Conservation (phyloP, 495 filamentous ascomycete genomes). For the Tirmania nivea region DNA sequence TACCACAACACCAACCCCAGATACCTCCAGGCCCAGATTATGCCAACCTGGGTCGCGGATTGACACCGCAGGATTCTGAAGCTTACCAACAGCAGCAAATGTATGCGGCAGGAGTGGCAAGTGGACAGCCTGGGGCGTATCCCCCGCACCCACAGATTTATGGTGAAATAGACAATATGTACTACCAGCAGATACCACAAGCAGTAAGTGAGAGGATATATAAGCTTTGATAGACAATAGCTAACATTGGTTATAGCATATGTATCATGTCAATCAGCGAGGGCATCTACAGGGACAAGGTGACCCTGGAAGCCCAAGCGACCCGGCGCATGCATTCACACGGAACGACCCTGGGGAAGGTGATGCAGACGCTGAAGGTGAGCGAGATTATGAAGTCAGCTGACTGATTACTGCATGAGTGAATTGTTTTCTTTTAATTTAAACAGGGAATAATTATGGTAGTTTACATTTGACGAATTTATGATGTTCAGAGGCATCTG, state of each 20-base stretch:
- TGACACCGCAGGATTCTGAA: conserved; percentile 48
- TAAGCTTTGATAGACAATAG: conserved; percentile 9
- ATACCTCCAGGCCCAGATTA: conserved; percentile 37
- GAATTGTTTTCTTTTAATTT: too few species aligned
- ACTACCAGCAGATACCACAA: conserved; percentile 68
- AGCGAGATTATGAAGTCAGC: conserved; percentile 34
- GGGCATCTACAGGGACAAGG: conserved; percentile 26
- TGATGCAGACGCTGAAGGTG: conserved; percentile 37
- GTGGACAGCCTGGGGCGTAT: conserved; percentile 20
- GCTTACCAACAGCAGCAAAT: conserved; percentile 55
- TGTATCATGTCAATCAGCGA: conserved; percentile 35
- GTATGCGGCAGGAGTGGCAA: conserved; percentile 51
- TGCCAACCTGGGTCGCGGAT: conserved; percentile 32
- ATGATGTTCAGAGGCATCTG: background rate
- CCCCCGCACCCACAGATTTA: conserved; percentile 54
- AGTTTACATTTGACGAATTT: background rate
- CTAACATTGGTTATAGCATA: conserved; percentile 23
- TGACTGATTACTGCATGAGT: conserved; percentile 4
- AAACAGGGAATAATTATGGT: background rate
- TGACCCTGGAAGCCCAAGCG: conserved; percentile 14
- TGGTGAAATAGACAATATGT: conserved; percentile 58
- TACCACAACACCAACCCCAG: conserved; percentile 7
- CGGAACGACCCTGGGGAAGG: conserved; percentile 28
- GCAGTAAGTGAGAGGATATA: conserved; percentile 31
- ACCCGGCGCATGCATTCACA: conserved; percentile 8